Conservation (phyloP, 306 rosid species). For the Ormosia semicastrata region DNA sequence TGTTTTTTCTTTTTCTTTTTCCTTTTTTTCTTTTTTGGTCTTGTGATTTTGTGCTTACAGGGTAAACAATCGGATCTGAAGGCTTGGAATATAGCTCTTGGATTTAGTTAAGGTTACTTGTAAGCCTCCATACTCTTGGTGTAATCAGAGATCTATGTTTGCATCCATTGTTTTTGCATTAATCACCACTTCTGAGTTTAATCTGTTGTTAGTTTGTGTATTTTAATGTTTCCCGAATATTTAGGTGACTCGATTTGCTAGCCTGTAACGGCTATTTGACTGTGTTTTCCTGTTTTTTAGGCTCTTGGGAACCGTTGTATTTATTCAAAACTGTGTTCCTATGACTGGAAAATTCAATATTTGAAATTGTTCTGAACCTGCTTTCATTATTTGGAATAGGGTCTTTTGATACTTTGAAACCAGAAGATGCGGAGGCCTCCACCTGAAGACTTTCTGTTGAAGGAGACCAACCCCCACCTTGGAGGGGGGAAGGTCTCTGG, state of each 20-base stretch:
- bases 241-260: conserved; percentile 40
- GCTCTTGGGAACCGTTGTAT: conserved; percentile 48
- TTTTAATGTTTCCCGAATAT: conserved; percentile 48
- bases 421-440: conserved; percentile 90
- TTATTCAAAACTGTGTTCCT: conserved; percentile 32
- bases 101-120: conserved; percentile 21
- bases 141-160: conserved; percentile 42
- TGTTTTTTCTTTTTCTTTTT: too few species aligned
- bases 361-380: conserved; percentile 25
- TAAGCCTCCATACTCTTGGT: conserved; percentile 17
- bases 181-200: conserved; percentile 24
- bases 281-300: conserved; percentile 55
- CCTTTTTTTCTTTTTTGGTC: background rate
- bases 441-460: conserved; percentile 83
- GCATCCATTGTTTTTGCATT: conserved; percentile 14
- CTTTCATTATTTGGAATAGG: conserved; percentile 29
- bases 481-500: conserved; percentile 95
- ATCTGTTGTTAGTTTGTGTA: background rate
- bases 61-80: conserved; percentile 58
- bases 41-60: conserved; percentile 30
- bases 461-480: conserved; percentile 96
- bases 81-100: conserved; percentile 32
- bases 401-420: conserved; percentile 31
- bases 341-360: background rate
- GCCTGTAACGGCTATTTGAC: conserved; percentile 57